Evolutionary conservation across 257 asterid genomes (phyloP).

Genomic region (Scutellaria minor): DNA sequence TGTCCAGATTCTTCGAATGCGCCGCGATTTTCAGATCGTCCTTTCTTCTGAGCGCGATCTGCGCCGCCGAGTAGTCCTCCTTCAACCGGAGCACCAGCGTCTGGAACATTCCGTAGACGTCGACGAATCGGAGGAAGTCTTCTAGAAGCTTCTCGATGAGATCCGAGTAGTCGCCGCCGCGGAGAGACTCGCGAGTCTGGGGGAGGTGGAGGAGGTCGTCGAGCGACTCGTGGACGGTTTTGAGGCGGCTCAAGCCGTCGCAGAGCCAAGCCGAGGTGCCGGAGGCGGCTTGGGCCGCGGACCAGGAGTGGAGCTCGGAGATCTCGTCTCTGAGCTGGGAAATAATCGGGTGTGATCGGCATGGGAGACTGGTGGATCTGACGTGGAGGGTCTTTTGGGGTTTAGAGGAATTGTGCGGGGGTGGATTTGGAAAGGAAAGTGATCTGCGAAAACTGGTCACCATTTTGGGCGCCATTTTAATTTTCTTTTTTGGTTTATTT

Average conservation of each 20-base stretch:
- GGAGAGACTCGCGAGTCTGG: constrained; percentile 66
- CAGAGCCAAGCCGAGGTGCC: constrained; percentile 61
- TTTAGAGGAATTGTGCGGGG: constrained; percentile 36
- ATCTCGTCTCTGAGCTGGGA: constrained; percentile 65
- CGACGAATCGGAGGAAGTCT: constrained; percentile 69
- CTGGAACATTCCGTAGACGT: constrained; percentile 72
- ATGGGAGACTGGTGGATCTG: constrained; percentile 84
- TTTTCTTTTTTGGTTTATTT: neutral
- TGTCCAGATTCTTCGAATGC: constrained; percentile 48
- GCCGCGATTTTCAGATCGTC: constrained; percentile 45
- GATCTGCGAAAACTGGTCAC: constrained; percentile 78
- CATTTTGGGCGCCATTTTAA: constrained; percentile 64
- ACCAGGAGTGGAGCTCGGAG: constrained; percentile 53
- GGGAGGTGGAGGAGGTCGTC: constrained; percentile 88
- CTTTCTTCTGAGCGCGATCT: constrained; percentile 58
- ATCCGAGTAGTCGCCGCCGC: constrained; percentile 37
- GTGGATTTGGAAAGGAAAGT: constrained; percentile 73
- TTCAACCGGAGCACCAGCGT: constrained; percentile 56
- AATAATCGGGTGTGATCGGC: constrained; percentile 73
- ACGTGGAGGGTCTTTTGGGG: constrained; percentile 59
- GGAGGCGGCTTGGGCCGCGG: constrained; percentile 15
- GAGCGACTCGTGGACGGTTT: constrained; percentile 67
- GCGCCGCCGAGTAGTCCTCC: constrained; percentile 67
- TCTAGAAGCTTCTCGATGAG: constrained; percentile 75
- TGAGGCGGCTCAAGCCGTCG: constrained; percentile 60